Percentiles rank a stretch among this genome's conserved stretches.
Conservation (phyloP, 805 yeast genomes). For the Candida pseudoglaebosa region DNA sequence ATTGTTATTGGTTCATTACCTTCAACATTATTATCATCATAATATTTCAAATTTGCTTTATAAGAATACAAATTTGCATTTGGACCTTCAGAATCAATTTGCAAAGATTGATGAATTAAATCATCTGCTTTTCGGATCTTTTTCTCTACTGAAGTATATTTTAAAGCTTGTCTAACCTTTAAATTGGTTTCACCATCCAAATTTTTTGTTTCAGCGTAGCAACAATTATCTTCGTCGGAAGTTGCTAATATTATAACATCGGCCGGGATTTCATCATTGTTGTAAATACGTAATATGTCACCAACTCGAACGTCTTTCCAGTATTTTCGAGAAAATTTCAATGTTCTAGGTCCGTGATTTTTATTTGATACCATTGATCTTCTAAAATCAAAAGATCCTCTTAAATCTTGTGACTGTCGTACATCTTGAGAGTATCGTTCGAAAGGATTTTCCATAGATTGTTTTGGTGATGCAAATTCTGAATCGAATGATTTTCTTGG, state of each 20-base stretch:
- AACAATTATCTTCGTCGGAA: slow-evolving; percentile 65
- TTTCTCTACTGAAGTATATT: slow-evolving; percentile 50
- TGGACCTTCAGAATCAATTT: slow-evolving; percentile 83
- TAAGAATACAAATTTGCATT: slow-evolving; percentile 73
- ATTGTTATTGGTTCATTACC: slow-evolving; percentile 62
- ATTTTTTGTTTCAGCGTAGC: slow-evolving; percentile 53
- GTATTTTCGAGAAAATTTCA: slow-evolving; percentile 29
- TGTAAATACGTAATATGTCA: slow-evolving; percentile 61
- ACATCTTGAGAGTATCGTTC: slow-evolving; percentile 3
- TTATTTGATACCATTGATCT: slow-evolving; percentile 9
- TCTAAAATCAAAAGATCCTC: slow-evolving; percentile 1
- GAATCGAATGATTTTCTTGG: slow-evolving; percentile 34
- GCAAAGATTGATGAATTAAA: slow-evolving; percentile 43
- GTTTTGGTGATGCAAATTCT: slow-evolving; percentile 14
- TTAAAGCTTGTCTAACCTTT: slow-evolving; percentile 71
- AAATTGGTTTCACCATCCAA: slow-evolving; percentile 55
- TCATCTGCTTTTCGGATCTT: slow-evolving; percentile 38
- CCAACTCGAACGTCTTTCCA: slow-evolving; percentile 81
- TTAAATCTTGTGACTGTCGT: slow-evolving; percentile 2
- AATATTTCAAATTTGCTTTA: slow-evolving; percentile 56
- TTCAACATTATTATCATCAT: slow-evolving; percentile 9
- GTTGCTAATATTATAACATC: slow-evolving; percentile 66
- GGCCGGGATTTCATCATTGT: slow-evolving; percentile 76
- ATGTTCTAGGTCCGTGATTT: slow-evolving; percentile 12
- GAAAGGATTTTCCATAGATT: slow-evolving; percentile 14